A percentile compares a stretch with the other conserved stretches of the same genome.
Conservation (phyloP, 805 yeast genomes). For the Metschnikowia anglica region DNA sequence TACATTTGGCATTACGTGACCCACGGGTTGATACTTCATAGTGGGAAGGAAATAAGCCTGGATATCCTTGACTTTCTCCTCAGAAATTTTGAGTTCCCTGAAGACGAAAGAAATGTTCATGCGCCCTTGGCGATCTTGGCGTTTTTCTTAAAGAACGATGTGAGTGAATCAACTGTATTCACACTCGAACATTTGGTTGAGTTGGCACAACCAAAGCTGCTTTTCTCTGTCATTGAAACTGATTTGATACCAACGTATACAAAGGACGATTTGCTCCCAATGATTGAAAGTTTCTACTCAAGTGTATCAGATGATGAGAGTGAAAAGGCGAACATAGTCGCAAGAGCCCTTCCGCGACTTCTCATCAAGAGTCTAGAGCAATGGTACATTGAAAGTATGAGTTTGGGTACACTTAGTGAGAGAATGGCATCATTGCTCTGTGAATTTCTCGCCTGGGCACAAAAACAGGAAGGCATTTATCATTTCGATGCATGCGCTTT, state of each 20-base stretch:
- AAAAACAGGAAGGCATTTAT: slow-evolving; percentile 13
- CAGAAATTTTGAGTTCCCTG: slow-evolving; percentile 67
- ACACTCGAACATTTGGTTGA: slow-evolving; percentile 47
- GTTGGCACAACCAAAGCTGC: slow-evolving; percentile 63
- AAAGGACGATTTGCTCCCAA: neutral
- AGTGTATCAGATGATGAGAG: neutral
- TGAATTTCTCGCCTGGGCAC: slow-evolving; percentile 23
- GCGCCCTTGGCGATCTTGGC: slow-evolving; percentile 67
- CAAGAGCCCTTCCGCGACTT: slow-evolving; percentile 18
- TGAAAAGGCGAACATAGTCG: neutral
- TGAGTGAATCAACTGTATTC: slow-evolving; percentile 33
- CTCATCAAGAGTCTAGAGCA: slow-evolving; percentile 22
- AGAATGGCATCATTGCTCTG: slow-evolving; percentile 20
- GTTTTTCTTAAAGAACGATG: slow-evolving; percentile 30
- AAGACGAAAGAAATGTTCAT: slow-evolving; percentile 84
- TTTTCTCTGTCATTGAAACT: slow-evolving; percentile 16
- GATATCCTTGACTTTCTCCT: slow-evolving; percentile 59
- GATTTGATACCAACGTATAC: neutral
- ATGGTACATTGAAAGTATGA: slow-evolving; percentile 21
- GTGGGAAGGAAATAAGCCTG: slow-evolving; percentile 30
- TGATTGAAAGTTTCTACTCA: slow-evolving; percentile 2
- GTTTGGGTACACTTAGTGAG: slow-evolving; percentile 17
- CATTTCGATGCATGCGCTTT: slow-evolving; percentile 13
- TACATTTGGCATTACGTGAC: slow-evolving; percentile 69
- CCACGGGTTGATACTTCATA: slow-evolving; percentile 40